These are phyloP conservation scores for Coffea canephora DNA, from an alignment of 257 asterid species.

Conservation along the genomic window DNA sequence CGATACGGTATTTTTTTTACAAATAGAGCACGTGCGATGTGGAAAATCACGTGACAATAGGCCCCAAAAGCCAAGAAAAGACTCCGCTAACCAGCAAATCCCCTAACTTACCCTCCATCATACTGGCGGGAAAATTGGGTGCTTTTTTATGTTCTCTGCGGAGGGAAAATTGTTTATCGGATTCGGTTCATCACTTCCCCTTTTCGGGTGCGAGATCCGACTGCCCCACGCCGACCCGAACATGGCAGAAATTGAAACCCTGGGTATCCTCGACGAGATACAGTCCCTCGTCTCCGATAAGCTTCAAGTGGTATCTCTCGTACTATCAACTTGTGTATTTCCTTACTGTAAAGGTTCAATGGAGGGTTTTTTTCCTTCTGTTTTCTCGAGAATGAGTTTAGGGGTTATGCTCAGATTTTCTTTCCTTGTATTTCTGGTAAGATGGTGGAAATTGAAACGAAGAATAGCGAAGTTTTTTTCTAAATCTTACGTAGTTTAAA, in stretches of 20 bases:
- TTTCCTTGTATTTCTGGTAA: neutral
- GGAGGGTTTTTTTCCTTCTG: neutral
- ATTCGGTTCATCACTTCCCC: neutral
- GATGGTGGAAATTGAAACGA: neutral
- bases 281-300: slow-evolving; percentile 78
- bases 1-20: too few species aligned
- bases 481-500: neutral
- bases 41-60: neutral
- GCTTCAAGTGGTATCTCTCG: slow-evolving; percentile 83
- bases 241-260: slow-evolving; percentile 70
- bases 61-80: neutral
- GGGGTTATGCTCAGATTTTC: neutral
- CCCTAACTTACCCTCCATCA: neutral
- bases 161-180: slow-evolving; percentile 32
- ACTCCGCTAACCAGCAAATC: too few species aligned
- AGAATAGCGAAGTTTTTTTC: neutral
- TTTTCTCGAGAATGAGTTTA: neutral
- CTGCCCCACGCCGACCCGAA: slow-evolving; percentile 20
- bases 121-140: slow-evolving; percentile 67
- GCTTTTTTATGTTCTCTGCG: slow-evolving; percentile 7
- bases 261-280: slow-evolving; percentile 71
- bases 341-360: neutral
- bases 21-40: slow-evolving; percentile 6
- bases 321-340: neutral
- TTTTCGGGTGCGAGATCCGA: slow-evolving; percentile 9